Conservation (phyloP, 169 alveolate species). For the Plasmodium malariae region DNA sequence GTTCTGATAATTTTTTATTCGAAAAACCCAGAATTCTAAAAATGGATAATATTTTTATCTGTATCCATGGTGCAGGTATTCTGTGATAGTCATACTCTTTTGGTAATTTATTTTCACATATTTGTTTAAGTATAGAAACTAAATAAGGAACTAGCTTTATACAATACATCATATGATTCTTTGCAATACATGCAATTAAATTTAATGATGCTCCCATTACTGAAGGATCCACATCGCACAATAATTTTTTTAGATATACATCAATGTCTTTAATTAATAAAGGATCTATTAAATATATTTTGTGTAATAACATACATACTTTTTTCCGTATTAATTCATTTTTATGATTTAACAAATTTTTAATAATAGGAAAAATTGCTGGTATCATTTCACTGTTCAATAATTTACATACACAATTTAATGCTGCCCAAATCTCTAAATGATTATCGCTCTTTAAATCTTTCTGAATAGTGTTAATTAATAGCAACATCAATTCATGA, state of each 20-base stretch:
- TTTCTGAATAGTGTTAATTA: constrained; percentile 95
- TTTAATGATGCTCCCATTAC: constrained; percentile 95
- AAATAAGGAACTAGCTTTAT: constrained; percentile 91
- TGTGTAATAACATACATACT: constrained; percentile 94
- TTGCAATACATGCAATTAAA: constrained; percentile 87
- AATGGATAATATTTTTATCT: constrained; percentile 90
- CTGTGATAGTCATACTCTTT: constrained; percentile 95
- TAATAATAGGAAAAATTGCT: constrained; percentile 91
- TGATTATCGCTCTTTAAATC: constrained; percentile 92
- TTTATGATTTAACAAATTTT: constrained; percentile 88
- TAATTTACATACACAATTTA: constrained; percentile 91
- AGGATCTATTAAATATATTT: constrained; percentile 86
- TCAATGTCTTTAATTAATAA: constrained; percentile 82
- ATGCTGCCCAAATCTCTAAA: constrained; percentile 93
- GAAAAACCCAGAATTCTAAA: constrained; percentile 90
- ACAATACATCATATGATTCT: constrained; percentile 84
- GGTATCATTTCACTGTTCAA: constrained; percentile 92
- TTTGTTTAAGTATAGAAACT: constrained; percentile 93
- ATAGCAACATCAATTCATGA: constrained; percentile 91
- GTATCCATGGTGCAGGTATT: constrained; percentile 97
- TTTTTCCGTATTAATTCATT: constrained; percentile 91
- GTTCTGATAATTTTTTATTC: constrained; percentile 90
- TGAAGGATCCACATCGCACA: constrained; percentile 94
- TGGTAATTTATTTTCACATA: constrained; percentile 93
- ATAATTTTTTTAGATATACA: constrained; percentile 91